phyloP scores from a whole-genome alignment of 2,329 filamentous ascomycete species.

The Stagonosporopsis tanaceti region DNA sequence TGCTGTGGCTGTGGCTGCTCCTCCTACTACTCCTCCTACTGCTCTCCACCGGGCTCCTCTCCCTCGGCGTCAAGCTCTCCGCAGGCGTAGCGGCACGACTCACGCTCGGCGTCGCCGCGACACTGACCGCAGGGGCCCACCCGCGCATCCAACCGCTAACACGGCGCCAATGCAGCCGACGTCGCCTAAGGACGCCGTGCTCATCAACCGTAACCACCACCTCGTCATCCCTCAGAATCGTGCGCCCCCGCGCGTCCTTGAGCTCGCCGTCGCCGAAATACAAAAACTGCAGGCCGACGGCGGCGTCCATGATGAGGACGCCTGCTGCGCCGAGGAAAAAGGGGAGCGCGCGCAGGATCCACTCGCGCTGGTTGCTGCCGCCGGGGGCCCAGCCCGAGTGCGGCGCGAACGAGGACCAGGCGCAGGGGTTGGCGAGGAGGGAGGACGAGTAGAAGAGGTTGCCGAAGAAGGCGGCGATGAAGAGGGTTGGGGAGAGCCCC shows the following conservation, averaged over 20 bases:
- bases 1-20: conserved; percentile 25
- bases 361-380: conserved; percentile 63
- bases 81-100: conserved; percentile 42
- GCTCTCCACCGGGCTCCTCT: conserved; percentile 12
- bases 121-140: conserved; percentile 65
- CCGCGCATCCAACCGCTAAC: conserved; percentile 72
- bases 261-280: conserved; percentile 60
- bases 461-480: conserved; percentile 71
- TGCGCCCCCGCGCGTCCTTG: conserved; percentile 22
- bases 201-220: conserved; percentile 55
- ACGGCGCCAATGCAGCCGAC: conserved; percentile 62
- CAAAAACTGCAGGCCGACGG: conserved; percentile 69
- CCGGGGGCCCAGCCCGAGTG: conserved; percentile 66
- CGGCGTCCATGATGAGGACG: conserved; percentile 68
- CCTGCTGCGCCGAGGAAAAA: conserved; percentile 73
- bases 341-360: conserved; percentile 66
- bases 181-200: conserved; percentile 38
- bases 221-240: conserved; percentile 51
- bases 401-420: conserved; percentile 63
- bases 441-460: conserved; percentile 73
- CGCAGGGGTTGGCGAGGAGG: conserved; percentile 69
- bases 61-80: conserved; percentile 8
- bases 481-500: conserved; percentile 69
- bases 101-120: conserved; percentile 44
- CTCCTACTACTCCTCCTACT: too few relatives aligned